Evolutionary conservation across 108 stramenopile species (phyloP).

Genomic region (Bacterosira constricta): DNA sequence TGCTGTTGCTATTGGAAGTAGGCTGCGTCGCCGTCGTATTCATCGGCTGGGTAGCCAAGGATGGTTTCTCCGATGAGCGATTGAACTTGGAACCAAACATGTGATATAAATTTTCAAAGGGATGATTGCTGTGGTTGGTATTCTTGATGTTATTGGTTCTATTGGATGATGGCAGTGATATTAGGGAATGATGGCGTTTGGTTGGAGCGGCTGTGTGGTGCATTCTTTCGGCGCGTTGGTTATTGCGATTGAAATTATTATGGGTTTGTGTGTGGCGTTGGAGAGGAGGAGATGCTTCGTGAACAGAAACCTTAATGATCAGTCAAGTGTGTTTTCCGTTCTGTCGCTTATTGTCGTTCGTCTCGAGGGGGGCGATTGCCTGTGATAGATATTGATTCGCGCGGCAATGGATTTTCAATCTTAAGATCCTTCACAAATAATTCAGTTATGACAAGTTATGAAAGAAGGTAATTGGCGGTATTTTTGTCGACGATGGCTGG

Average conservation of each 20-base stretch:
- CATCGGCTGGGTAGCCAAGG: background rate
- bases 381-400: no score
- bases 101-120: constrained; percentile 9
- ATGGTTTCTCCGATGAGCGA: background rate
- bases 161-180: constrained; percentile 1
- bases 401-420: no score
- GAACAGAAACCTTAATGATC: no score
- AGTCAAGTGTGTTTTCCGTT: no score
- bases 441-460: no score
- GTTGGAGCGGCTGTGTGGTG: background rate
- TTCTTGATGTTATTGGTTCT: background rate
- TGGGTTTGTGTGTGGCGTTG: background rate
- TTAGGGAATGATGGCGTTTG: constrained; percentile 5
- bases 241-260: background rate
- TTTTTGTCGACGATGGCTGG: no score
- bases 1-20: background rate
- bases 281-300: no score
- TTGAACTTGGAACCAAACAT: background rate
- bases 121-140: background rate
- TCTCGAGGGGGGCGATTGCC: no score
- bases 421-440: no score
- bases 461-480: no score
- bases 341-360: no score
- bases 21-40: background rate
- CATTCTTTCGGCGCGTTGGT: no score